Evolutionary conservation across 2,329 filamentous ascomycete genomes (phyloP).

Genomic region (Ophiostoma ulmi): DNA sequence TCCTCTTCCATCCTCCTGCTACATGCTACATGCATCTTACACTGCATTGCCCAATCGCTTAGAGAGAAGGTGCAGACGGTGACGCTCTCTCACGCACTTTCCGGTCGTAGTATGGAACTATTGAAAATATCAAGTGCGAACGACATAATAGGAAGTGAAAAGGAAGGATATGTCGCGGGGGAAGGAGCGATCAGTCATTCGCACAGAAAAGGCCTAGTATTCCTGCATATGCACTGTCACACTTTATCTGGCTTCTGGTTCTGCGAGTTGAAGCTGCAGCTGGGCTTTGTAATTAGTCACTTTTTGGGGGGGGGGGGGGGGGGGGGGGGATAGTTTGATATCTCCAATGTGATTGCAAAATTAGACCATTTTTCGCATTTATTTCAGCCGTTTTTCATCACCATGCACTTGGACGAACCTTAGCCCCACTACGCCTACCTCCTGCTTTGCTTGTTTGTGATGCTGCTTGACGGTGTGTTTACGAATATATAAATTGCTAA

Average conservation of each 20-base stretch:
- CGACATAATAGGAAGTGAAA: neutral
- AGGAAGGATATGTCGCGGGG: conserved; percentile 4
- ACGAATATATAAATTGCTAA: neutral
- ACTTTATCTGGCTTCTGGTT: conserved; percentile 12
- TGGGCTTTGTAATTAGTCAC: neutral
- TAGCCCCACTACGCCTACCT: neutral
- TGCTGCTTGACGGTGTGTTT: neutral
- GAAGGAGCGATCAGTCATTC: conserved; percentile 16
- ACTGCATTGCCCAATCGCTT: conserved; percentile 7
- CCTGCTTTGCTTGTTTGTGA: neutral
- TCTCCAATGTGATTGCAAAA: neutral
- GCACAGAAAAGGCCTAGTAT: conserved; percentile 6
- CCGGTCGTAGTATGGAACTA: neutral
- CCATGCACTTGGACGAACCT: neutral
- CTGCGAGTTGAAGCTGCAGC: conserved; percentile 17
- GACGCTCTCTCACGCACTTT: neutral
- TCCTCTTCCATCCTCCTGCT: conserved; percentile 11
- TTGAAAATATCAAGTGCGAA: neutral
- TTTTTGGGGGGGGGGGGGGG: too few relatives aligned
- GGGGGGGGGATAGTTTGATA: neutral
- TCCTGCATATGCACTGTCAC: conserved; percentile 15
- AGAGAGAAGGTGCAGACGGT: conserved; percentile 17
- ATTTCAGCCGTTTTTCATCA: neutral
- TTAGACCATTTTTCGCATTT: neutral
- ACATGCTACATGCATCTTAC: conserved; percentile 9